These are phyloP conservation scores for Yamadazyma triangularis DNA, from an alignment of 1,139 yeast genomes.

Conservation along the genomic window DNA sequence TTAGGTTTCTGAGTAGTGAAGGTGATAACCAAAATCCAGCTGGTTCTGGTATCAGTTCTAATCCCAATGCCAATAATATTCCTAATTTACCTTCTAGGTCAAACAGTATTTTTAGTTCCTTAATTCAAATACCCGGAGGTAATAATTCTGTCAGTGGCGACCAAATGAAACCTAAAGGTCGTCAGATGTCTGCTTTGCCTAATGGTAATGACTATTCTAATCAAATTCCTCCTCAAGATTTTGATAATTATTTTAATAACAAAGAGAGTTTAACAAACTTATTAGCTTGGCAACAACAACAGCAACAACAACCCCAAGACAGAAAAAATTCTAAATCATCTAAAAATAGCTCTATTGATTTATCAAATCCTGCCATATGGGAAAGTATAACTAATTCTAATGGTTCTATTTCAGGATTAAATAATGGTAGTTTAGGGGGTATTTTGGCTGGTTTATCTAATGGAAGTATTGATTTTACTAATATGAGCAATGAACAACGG, in stretches of 20 bases:
- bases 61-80: background rate
- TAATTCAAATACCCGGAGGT: slow-evolving; percentile 35
- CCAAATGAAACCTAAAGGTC: slow-evolving; percentile 13
- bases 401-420: slow-evolving; percentile 27
- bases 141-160: slow-evolving; percentile 26
- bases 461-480: slow-evolving; percentile 37
- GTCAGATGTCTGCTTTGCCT: slow-evolving; percentile 12
- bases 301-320: slow-evolving; percentile 10
- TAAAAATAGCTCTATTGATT: slow-evolving; percentile 28
- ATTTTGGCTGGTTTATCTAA: slow-evolving; percentile 33
- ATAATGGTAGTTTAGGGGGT: slow-evolving; percentile 31
- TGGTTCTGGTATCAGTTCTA: slow-evolving; percentile 6
- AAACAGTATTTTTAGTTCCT: slow-evolving; percentile 39
- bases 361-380: slow-evolving; percentile 21
- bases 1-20: slow-evolving; percentile 1
- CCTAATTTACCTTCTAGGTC: slow-evolving; percentile 23
- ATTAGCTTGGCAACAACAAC: slow-evolving; percentile 24
- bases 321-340: slow-evolving; percentile 11
- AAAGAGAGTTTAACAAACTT: slow-evolving; percentile 39
- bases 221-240: slow-evolving; percentile 32
- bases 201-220: slow-evolving; percentile 13
- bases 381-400: slow-evolving; percentile 17
- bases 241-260: slow-evolving; percentile 28
- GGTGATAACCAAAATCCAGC: slow-evolving; percentile 7
- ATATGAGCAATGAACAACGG: slow-evolving; percentile 41